phyloP scores from a whole-genome alignment of 345 rosid species.

The Rhodomyrtus tomentosa region DNA sequence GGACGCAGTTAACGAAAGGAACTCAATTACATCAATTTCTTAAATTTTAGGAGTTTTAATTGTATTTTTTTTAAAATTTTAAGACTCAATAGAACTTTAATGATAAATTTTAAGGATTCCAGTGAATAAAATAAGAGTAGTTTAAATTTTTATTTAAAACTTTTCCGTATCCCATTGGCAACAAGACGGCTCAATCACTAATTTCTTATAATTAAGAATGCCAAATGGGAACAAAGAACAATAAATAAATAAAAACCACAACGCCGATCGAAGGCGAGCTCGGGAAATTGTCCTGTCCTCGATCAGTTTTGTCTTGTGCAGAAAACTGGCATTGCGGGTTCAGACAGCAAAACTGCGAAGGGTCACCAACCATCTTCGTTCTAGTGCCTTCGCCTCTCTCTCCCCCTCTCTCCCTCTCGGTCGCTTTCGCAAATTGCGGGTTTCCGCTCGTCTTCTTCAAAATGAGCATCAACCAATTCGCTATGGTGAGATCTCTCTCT shows the following conservation, averaged over 20 bases:
- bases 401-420: not conserved
- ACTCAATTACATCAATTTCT: too few species aligned
- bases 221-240: not conserved
- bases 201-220: not conserved
- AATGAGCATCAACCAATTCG: constrained; percentile 33
- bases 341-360: not conserved
- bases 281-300: not conserved
- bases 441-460: not conserved
- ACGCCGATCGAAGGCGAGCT: not conserved
- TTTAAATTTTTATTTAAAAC: too few species aligned
- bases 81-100: too few species aligned
- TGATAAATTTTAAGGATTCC: too few species aligned
- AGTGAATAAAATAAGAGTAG: too few species aligned
- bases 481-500: constrained; percentile 15
- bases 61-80: too few species aligned
- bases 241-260: not conserved
- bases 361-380: not conserved
- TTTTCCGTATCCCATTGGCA: not conserved
- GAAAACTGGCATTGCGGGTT: too few species aligned
- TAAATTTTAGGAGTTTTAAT: too few species aligned
- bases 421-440: not conserved
- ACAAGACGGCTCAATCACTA: not conserved
- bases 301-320: not conserved
- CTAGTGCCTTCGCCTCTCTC: not conserved
- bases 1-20: too few species aligned